Conservation (phyloP, 768 basidiomycete genomes). For the Artomyces pyxidatus region DNA sequence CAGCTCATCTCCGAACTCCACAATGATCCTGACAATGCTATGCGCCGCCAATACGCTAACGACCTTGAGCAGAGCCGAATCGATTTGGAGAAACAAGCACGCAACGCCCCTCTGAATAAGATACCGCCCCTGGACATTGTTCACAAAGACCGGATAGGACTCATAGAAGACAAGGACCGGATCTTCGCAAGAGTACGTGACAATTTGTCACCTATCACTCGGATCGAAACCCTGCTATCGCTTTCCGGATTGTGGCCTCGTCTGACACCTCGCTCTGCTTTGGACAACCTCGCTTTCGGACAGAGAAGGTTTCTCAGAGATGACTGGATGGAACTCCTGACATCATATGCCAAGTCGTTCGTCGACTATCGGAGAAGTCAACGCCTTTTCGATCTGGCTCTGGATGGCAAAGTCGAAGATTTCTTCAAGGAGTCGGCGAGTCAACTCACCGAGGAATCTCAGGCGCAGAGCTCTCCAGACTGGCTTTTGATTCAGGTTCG, state of each 20-base stretch:
- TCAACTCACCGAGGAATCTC: background rate
- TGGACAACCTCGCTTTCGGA: slow-evolving; percentile 17
- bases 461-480: background rate
- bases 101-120: no score
- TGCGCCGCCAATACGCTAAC: no score
- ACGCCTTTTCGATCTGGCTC: slow-evolving; percentile 1
- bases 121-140: no score
- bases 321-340: background rate
- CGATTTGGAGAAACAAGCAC: no score
- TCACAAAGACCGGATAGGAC: no score
- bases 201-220: background rate
- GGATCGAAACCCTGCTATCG: background rate
- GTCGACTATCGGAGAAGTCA: slow-evolving; percentile 3
- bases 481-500: slow-evolving; percentile 8
- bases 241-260: slow-evolving; percentile 5
- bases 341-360: slow-evolving; percentile 1
- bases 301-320: slow-evolving; percentile 1
- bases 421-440: background rate
- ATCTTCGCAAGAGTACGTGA: no score
- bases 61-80: no score
- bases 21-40: no score
- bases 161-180: no score
- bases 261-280: slow-evolving; percentile 2
- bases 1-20: no score
- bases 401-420: background rate